Conservation (phyloP, 768 basidiomycete species). For the Leccinum imitatum region DNA sequence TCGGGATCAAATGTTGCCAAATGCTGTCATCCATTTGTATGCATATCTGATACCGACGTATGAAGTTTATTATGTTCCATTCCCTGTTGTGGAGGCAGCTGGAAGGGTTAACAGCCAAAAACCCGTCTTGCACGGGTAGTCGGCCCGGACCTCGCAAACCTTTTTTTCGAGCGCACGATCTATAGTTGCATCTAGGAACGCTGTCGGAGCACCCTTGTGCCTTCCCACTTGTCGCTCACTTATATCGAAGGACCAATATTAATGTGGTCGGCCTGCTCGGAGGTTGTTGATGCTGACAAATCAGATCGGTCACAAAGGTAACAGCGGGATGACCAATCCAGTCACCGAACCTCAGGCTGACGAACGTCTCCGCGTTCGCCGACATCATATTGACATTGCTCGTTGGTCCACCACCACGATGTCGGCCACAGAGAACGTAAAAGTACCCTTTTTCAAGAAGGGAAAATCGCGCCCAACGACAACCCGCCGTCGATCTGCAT, state of each 20-base stretch:
- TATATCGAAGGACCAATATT: not conserved
- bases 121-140: not conserved
- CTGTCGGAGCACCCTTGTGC: not conserved
- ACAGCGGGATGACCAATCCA: conserved; percentile 19
- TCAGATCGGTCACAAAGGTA: conserved; percentile 8
- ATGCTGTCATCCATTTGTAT: not conserved
- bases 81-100: not conserved
- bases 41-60: not conserved
- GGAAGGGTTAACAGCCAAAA: not conserved
- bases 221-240: not conserved
- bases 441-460: conserved; percentile 89
- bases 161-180: not conserved
- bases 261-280: too few species aligned
- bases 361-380: not conserved
- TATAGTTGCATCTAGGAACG: not conserved
- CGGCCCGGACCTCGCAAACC: not conserved
- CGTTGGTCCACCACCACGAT: conserved; percentile 21
- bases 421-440: conserved; percentile 37
- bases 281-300: conserved; percentile 9
- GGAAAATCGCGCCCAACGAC: conserved; percentile 77
- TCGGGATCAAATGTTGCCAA: conserved; percentile 1
- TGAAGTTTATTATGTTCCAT: not conserved
- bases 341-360: not conserved
- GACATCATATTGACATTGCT: not conserved
- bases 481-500: conserved; percentile 69